Evolutionary conservation across 225 moss, liverwort and hornwort genomes (phyloP), one percentile per base, ranked within the genome.

Genomic region (Marchantia polymorpha): DNA sequence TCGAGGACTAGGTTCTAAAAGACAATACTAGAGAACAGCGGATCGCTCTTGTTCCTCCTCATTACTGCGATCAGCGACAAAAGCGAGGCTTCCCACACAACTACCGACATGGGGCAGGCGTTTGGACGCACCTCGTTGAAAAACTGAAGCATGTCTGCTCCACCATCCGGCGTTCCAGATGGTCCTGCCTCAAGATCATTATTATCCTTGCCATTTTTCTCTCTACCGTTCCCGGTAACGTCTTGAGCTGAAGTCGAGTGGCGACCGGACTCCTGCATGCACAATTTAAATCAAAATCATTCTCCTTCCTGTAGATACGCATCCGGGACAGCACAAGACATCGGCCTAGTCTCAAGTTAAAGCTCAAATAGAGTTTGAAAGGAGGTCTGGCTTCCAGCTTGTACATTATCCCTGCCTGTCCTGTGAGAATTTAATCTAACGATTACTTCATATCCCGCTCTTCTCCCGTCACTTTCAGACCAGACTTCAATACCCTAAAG

Each of bases 121-220:
- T 29, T 17, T 16, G 74, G 14, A 71, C 75, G 49, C 25, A 87
- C 87, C 84, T 87, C 82, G 19, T 73, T 68, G 55, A 87, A 87
- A 55, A 87, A 87, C 80, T 87, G 87, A 48, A 79, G 72, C 84
- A 87, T 87, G 69, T 87, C 84, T 10, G 79, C 79, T 59, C 84
- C 80, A n/a, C 77, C 80, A 74, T 87, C 87, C 23, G 80, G 73
- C 5, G 73, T 72, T 54, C 58, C 87, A 64, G 87, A 87, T 47
- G 84, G 76, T 54, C 84, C 87, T 54, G 84, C 82, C 64, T 87
- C 84, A 58, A 79, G 67, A 81, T 80, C 84, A 55, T 16, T 75
- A 26, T 60, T 53, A 55, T 75, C 65, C 19, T 31, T 55, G 50
- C 31, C 23, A 64, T 52, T 26, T 31, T 76, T 60, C 12, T 47